A percentile compares a stretch with the other conserved stretches of the same genome.
Conservation (phyloP, 208 protist species). For the Acanthamoeba castellanii region DNA sequence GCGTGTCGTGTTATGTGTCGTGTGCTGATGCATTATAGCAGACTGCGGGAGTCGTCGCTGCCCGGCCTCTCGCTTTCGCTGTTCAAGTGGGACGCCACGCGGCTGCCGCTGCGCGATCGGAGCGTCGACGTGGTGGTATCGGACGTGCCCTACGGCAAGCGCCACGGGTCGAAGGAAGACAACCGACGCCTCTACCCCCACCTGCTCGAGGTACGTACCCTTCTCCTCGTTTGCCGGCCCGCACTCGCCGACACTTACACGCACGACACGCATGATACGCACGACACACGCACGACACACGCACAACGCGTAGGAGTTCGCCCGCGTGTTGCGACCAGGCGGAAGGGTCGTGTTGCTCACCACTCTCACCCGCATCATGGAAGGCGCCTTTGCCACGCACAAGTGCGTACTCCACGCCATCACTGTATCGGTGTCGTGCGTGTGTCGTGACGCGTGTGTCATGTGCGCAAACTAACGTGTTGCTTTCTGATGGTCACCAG, state of each 20-base stretch:
- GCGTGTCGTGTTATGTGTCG: not conserved
- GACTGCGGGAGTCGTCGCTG: not conserved
- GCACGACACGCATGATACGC: no score
- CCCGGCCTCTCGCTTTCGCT: not conserved
- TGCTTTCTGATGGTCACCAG: no score
- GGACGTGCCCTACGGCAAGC: conserved; percentile 50
- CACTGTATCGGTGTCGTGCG: no score
- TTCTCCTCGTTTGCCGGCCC: not conserved
- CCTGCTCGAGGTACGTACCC: not conserved
- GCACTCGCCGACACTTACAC: not conserved
- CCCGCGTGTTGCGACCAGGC: not conserved
- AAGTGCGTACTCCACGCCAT: no score
- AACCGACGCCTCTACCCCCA: conserved; percentile 19
- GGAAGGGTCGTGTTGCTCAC: not conserved
- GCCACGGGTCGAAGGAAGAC: conserved; percentile 43
- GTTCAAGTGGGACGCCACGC: conserved; percentile 20
- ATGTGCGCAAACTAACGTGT: no score
- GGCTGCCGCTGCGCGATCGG: not conserved
- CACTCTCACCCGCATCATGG: conserved; percentile 12
- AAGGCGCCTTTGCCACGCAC: not conserved
- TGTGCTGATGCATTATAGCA: no score
- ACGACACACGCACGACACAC: no score
- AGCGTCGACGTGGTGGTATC: conserved; percentile 4
- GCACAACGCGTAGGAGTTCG: not conserved
- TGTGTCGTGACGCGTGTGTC: no score